These are phyloP conservation scores for Didymella glomerata DNA, from an alignment of 2,329 filamentous ascomycete species.

Conservation along the genomic window DNA sequence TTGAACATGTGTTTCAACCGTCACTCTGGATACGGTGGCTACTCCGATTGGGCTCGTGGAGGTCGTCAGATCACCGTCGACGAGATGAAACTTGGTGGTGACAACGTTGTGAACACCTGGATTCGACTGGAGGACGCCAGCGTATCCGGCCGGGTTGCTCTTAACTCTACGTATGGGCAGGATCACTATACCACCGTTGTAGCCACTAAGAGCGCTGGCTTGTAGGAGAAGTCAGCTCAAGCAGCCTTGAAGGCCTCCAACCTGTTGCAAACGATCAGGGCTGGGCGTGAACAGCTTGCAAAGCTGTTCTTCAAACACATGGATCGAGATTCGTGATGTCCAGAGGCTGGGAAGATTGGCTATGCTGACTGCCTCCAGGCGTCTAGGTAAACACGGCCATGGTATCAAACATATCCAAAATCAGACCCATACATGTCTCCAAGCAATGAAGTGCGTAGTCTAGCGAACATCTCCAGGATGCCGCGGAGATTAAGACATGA, in stretches of 20 bases:
- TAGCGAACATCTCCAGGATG: not conserved
- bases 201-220: slow-evolving; percentile 10
- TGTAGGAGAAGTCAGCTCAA: slow-evolving; percentile 1
- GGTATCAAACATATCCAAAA: not conserved
- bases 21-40: slow-evolving; percentile 75
- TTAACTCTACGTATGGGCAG: slow-evolving; percentile 68
- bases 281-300: slow-evolving; percentile 1
- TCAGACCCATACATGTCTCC: not conserved
- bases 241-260: not conserved
- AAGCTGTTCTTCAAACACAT: not conserved
- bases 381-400: not conserved
- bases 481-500: not conserved
- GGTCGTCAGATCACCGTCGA: slow-evolving; percentile 64
- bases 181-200: slow-evolving; percentile 60
- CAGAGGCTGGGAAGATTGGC: not conserved
- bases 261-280: not conserved
- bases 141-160: slow-evolving; percentile 60
- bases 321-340: not conserved
- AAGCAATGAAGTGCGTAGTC: not conserved
- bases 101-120: slow-evolving; percentile 64
- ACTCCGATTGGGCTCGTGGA: slow-evolving; percentile 70
- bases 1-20: slow-evolving; percentile 67
- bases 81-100: slow-evolving; percentile 51
- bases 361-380: not conserved
- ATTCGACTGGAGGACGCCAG: slow-evolving; percentile 67